Conservation (phyloP, 164 flowering plant genomes). For the Cinnamomum micranthum region DNA sequence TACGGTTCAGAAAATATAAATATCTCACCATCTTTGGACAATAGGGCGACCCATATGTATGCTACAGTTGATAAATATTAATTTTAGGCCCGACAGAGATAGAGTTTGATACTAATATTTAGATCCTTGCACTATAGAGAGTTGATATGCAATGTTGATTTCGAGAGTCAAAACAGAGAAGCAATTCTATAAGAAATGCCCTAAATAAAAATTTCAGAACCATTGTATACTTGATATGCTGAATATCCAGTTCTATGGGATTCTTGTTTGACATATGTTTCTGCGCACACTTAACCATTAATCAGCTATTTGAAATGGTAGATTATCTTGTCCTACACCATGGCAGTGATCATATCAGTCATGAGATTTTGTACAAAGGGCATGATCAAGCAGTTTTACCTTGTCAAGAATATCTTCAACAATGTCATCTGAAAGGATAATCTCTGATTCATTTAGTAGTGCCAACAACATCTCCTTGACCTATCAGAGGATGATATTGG, state of each 20-base stretch:
- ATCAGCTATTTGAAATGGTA: neutral
- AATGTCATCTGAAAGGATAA: constrained; percentile 58
- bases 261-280: too few relatives aligned
- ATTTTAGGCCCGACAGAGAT: too few relatives aligned
- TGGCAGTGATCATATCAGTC: neutral
- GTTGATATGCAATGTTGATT: neutral
- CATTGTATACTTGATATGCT: too few relatives aligned
- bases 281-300: too few relatives aligned
- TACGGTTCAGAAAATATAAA: too few relatives aligned
- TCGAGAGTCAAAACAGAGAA: neutral
- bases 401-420: constrained; percentile 62
- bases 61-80: too few relatives aligned
- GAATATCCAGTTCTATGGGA: too few relatives aligned
- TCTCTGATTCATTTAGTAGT: constrained; percentile 69
- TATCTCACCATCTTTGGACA: too few relatives aligned
- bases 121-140: too few relatives aligned
- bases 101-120: too few relatives aligned
- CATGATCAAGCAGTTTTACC: constrained; percentile 14
- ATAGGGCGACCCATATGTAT: too few relatives aligned
- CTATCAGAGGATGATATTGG: constrained; percentile 5
- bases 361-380: too few relatives aligned
- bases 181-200: neutral
- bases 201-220: neutral
- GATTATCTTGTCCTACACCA: neutral
- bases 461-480: constrained; percentile 81